A percentile compares a stretch with the other conserved stretches of the same genome.
Evolutionary conservation across 2,329 filamentous ascomycete species (phyloP).

Genomic region (Epicoccum nigrum): DNA sequence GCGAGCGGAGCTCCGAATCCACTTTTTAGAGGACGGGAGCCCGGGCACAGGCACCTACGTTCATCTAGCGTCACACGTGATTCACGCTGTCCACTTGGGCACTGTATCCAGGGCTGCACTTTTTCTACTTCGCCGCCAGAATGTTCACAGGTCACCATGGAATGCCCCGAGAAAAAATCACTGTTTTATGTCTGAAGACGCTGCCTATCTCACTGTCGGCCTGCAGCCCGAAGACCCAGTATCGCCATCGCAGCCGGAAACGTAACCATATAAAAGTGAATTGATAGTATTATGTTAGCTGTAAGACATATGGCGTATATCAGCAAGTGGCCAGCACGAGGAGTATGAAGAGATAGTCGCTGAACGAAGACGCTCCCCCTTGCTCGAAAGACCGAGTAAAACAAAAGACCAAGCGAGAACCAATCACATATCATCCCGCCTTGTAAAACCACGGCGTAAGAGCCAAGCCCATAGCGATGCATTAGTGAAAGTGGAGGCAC

Average conservation of each 20-base stretch:
- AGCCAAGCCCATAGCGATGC: conserved; percentile 1
- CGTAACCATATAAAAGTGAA: conserved; percentile 17
- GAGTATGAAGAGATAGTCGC: background rate
- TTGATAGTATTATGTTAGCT: background rate
- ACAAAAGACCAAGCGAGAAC: conserved; percentile 31
- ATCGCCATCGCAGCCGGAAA: background rate
- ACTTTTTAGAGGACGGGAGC: conserved; percentile 9
- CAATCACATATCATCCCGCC: conserved; percentile 7
- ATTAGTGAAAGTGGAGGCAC: background rate
- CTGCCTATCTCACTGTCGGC: too few species aligned
- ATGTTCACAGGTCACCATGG: background rate
- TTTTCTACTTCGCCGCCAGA: background rate
- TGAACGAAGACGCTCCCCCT: conserved; percentile 15
- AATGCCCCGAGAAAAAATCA: too few species aligned
- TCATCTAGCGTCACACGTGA: conserved; percentile 7
- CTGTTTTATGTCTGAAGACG: too few species aligned
- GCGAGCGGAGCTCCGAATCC: conserved; percentile 13
- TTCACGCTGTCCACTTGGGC: background rate
- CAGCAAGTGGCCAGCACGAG: conserved; percentile 3
- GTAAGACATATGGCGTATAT: conserved; percentile 22
- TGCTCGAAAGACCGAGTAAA: conserved; percentile 21
- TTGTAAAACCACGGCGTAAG: background rate
- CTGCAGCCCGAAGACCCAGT: background rate
- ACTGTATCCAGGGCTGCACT: background rate
- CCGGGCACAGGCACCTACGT: too few species aligned